Evolutionary conservation across 805 yeast species (phyloP), one percentile per base, ranked within the genome.

Genomic region (Metschnikowia hibisci): DNA sequence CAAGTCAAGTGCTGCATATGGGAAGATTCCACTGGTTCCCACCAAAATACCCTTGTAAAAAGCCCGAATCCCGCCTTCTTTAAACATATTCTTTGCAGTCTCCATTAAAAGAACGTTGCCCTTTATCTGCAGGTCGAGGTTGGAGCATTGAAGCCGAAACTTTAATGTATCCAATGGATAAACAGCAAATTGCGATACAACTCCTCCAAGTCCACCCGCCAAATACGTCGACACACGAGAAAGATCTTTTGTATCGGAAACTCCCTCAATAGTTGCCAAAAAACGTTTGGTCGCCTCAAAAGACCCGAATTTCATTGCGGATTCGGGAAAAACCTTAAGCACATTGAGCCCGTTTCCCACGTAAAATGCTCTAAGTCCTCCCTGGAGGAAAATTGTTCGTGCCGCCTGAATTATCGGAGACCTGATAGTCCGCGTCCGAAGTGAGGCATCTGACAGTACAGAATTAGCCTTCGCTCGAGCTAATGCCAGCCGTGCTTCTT

Each of bases 141-240:
- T 81, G 7, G 95, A 95, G 66, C 98, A 93, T 62, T 93, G 99
- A 35, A 93, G 73, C 55, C 99, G 77, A 63, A 87, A 93, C 62
- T 93, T 93, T 41, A 93, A 70, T 0, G 99, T 93, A 66, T 93
- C 99, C 11, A 93, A 82, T 6, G 99, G 99, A 62, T 93, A 93
- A 3, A 91, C 96, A 0, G 93, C 76, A 56, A 90, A 80, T 63
- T 93, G 99, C 0, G 97, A 85, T 20, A 82, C 79, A 44, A 93
- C 95, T 59, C 99, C 99, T 32, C 97, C 99, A 33, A 93, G 61
- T 38, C 99, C 99, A 65, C 99, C 99, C 18, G 96, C 89, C 26
- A 87, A 62, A 59, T 89, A 93, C 0, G 96, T 89, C 1, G 97
- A 77, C 1, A 77, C 57, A 49, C 81, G 80, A 0, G 96, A 85